Percentiles rank a stretch among this genome's conserved stretches.
Conservation (phyloP, 495 filamentous ascomycete species). For the Penicillium parvum region DNA sequence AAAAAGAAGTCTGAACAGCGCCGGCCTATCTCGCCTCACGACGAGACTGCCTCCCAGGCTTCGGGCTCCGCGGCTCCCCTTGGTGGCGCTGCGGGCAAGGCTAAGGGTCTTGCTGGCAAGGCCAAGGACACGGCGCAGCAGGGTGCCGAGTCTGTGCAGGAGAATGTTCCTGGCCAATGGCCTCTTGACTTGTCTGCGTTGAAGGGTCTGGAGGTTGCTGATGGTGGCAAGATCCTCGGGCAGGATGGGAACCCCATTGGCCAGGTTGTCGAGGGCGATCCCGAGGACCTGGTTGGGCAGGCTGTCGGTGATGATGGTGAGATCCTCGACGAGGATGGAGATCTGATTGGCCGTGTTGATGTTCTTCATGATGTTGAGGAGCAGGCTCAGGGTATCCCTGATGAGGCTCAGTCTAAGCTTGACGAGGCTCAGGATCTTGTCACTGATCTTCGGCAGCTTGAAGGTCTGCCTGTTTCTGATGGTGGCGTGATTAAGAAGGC, state of each 20-base stretch:
- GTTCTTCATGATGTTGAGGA: constrained; percentile 33
- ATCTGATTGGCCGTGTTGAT: constrained; percentile 45
- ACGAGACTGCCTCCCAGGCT: constrained; percentile 25
- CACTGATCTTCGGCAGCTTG: constrained; percentile 40
- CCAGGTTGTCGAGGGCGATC: constrained; percentile 39
- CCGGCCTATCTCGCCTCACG: constrained; percentile 22
- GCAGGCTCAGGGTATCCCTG: constrained; percentile 21
- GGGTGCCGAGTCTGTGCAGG: constrained; percentile 25
- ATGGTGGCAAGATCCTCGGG: constrained; percentile 39
- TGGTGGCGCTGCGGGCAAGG: constrained; percentile 16
- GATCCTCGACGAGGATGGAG: constrained; percentile 48
- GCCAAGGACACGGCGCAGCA: constrained; percentile 19
- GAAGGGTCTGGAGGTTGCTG: constrained; percentile 58
- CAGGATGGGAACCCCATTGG: constrained; percentile 37
- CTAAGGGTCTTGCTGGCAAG: constrained; percentile 18
- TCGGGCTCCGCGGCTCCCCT: constrained; percentile 28
- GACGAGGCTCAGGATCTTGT: constrained; percentile 14
- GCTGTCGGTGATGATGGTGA: constrained; percentile 53
- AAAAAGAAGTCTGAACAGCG: constrained; percentile 39
- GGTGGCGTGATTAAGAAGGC: constrained; percentile 53
- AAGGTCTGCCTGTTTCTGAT: constrained; percentile 53
- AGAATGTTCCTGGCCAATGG: constrained; percentile 19
- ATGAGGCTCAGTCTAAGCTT: constrained; percentile 17
- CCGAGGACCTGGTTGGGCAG: constrained; percentile 41
- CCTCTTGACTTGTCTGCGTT: constrained; percentile 60